phyloP scores from a whole-genome alignment of 1,284 basidiomycete species.

The Cerrena zonata region DNA sequence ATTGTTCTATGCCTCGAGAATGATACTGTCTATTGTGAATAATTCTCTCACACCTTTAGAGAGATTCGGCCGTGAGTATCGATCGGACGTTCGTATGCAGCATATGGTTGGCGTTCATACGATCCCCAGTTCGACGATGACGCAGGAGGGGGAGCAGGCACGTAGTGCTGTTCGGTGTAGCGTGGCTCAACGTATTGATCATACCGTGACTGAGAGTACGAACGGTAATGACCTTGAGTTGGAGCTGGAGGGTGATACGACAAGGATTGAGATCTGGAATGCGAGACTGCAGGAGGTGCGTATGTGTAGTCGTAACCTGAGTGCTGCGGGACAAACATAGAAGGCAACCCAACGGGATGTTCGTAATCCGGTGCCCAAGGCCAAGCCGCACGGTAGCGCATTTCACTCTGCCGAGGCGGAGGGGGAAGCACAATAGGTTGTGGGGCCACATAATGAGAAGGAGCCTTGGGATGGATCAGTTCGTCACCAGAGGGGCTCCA shows the following conservation, averaged over 20 bases:
- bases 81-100: conserved; percentile 24
- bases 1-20: conserved; percentile 25
- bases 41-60: conserved; percentile 24
- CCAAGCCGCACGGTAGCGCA: conserved; percentile 21
- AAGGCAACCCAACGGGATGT: neutral
- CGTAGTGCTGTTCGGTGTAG: conserved; percentile 36
- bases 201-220: conserved; percentile 54
- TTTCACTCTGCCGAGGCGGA: conserved; percentile 25
- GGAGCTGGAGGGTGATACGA: conserved; percentile 46
- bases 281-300: conserved; percentile 34
- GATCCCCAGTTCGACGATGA: conserved; percentile 18
- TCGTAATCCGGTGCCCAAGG: neutral
- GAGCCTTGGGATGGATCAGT: conserved; percentile 50
- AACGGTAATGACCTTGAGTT: conserved; percentile 46
- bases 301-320: conserved; percentile 37
- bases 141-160: conserved; percentile 27
- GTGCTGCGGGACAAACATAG: conserved; percentile 15
- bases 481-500: conserved; percentile 77
- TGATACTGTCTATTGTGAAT: conserved; percentile 20
- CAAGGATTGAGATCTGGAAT: conserved; percentile 53
- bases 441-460: conserved; percentile 54
- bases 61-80: conserved; percentile 21
- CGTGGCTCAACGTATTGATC: conserved; percentile 46
- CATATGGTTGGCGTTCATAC: conserved; percentile 19
- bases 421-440: conserved; percentile 39